Percentiles rank a stretch among this genome's conserved stretches.
Evolutionary conservation across 179 eudicot genomes (phyloP).

Genomic region (Nepenthes alata): DNA sequence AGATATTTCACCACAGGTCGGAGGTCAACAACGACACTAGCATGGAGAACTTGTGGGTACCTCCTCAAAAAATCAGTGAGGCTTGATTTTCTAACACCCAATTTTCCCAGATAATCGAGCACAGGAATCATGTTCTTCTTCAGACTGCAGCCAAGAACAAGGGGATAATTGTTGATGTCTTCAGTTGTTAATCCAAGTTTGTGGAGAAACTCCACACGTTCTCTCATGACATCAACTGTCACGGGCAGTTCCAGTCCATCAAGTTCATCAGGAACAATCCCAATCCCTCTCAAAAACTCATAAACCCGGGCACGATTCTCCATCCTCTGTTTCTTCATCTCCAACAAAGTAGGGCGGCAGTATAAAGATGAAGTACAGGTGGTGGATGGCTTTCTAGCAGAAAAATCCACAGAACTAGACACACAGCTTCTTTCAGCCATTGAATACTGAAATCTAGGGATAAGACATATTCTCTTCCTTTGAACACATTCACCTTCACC

Average conservation of each 20-base stretch:
- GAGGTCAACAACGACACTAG: constrained; percentile 89
- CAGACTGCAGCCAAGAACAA: constrained; percentile 96
- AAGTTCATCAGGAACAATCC: constrained; percentile 76
- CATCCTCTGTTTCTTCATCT: constrained; percentile 66
- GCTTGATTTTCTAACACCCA: constrained; percentile 71
- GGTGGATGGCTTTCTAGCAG: constrained; percentile 24
- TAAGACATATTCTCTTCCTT: constrained; percentile 27
- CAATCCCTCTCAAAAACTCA: constrained; percentile 67
- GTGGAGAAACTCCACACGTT: constrained; percentile 82
- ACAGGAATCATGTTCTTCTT: constrained; percentile 97
- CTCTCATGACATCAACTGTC: constrained; percentile 91
- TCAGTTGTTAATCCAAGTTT: constrained; percentile 72
- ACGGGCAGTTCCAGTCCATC: constrained; percentile 93
- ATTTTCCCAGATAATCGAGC: constrained; percentile 84
- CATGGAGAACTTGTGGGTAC: constrained; percentile 88
- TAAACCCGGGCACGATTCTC: constrained; percentile 78
- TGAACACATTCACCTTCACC: background rate
- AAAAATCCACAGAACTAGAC: constrained; percentile 18
- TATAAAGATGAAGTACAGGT: constrained; percentile 51
- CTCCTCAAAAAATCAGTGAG: constrained; percentile 65
- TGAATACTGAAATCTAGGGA: constrained; percentile 38
- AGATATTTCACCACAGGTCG: constrained; percentile 89
- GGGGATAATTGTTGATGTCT: constrained; percentile 88
- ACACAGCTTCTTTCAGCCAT: constrained; percentile 31
- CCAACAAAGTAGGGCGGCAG: constrained; percentile 62